Conservation (phyloP, 352 stramenopile genomes). For the Phytophthora cryptogea region DNA sequence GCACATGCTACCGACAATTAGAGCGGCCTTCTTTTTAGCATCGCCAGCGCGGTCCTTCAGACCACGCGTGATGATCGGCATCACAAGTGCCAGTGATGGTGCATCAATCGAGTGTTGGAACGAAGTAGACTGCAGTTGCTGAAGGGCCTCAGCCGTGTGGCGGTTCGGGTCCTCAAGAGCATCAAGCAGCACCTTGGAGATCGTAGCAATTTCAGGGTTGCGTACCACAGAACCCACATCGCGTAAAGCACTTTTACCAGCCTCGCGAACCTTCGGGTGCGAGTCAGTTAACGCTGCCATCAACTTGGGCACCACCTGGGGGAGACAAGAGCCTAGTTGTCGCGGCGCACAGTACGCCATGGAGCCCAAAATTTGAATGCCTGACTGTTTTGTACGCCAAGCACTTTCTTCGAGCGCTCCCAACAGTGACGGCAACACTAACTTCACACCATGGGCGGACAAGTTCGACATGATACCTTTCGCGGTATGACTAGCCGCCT, state of each 20-base stretch:
- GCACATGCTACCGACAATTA: constrained; percentile 99
- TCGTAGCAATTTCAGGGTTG: constrained; percentile 98
- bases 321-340: constrained; percentile 97
- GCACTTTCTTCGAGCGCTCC: constrained; percentile 92
- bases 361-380: constrained; percentile 97
- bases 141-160: constrained; percentile 93
- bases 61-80: constrained; percentile 98
- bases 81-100: constrained; percentile 98
- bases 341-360: constrained; percentile 99
- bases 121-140: constrained; percentile 97
- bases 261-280: constrained; percentile 98
- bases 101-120: constrained; percentile 99
- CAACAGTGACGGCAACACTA: constrained; percentile 98
- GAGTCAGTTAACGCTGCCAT: constrained; percentile 98
- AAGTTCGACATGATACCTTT: constrained; percentile 99
- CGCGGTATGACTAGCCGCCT: constrained; percentile 94
- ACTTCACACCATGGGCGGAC: constrained; percentile 98
- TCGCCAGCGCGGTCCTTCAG: constrained; percentile 97
- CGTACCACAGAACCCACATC: constrained; percentile 98
- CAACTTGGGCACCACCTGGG: constrained; percentile 98
- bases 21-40: constrained; percentile 97
- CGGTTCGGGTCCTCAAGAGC: constrained; percentile 96
- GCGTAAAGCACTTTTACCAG: constrained; percentile 94
- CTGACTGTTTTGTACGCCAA: constrained; percentile 99
- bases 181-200: constrained; percentile 93